Evolutionary conservation across 768 basidiomycete species (phyloP).

Genomic region (Chalciporus sphaerocephalus): DNA sequence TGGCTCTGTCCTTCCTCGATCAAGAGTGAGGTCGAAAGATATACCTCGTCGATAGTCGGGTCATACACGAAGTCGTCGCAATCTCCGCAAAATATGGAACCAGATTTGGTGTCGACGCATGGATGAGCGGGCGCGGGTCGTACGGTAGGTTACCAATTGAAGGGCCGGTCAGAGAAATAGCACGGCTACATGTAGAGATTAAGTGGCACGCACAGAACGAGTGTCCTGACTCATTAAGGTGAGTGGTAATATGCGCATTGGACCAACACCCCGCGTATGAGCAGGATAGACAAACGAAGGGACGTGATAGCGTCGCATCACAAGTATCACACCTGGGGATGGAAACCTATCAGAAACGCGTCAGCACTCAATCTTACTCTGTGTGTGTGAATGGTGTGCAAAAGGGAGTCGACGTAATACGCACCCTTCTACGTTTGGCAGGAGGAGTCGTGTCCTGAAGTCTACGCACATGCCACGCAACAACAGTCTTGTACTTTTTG

Average conservation of each 20-base stretch:
- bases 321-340: conserved; percentile 65
- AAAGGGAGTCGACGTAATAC: conserved; percentile 12
- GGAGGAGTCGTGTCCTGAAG: conserved; percentile 44
- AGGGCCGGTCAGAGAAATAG: background rate
- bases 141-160: background rate
- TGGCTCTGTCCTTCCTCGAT: conserved; percentile 59
- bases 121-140: background rate
- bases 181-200: background rate
- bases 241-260: conserved; percentile 50
- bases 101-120: conserved; percentile 75
- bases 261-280: conserved; percentile 67
- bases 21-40: conserved; percentile 41
- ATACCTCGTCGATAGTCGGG: conserved; percentile 43
- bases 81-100: conserved; percentile 66
- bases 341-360: conserved; percentile 38
- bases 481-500: conserved; percentile 49
- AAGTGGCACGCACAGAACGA: conserved; percentile 52
- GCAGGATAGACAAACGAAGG: conserved; percentile 74
- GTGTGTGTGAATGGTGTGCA: background rate
- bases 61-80: conserved; percentile 78
- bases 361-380: background rate
- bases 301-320: conserved; percentile 49
- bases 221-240: conserved; percentile 57
- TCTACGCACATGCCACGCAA: conserved; percentile 51
- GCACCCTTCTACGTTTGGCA: conserved; percentile 63